These are phyloP conservation scores for Gynandropsis gynandra DNA, from an alignment of 345 rosid genomes.

Conservation along the genomic window DNA sequence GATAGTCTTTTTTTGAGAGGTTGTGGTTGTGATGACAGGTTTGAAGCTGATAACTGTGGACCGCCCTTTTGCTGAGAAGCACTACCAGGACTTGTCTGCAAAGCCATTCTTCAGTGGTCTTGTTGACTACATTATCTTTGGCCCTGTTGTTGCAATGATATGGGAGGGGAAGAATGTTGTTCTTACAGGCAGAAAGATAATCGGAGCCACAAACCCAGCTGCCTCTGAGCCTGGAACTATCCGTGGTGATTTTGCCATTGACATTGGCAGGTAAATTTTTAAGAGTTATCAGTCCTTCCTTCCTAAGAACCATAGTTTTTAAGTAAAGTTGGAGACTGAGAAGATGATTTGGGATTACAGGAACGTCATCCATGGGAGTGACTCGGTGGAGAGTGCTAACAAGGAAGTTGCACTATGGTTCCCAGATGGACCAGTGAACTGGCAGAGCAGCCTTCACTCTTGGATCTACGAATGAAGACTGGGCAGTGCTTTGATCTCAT, in stretches of 20 bases:
- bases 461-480: slow-evolving; percentile 72
- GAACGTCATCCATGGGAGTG: slow-evolving; percentile 93
- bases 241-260: slow-evolving; percentile 87
- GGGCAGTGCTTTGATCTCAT: too few species aligned
- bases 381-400: slow-evolving; percentile 63
- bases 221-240: slow-evolving; percentile 90
- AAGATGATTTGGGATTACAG: slow-evolving; percentile 24
- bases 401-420: slow-evolving; percentile 96
- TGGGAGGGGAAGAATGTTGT: slow-evolving; percentile 97
- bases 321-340: too few species aligned
- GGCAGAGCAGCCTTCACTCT: slow-evolving; percentile 70
- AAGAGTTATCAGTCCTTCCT: too few species aligned
- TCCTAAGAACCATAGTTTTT: too few species aligned
- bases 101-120: slow-evolving; percentile 89
- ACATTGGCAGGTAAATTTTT: slow-evolving; percentile 60
- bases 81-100: slow-evolving; percentile 67
- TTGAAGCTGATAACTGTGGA: slow-evolving; percentile 73
- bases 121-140: slow-evolving; percentile 89
- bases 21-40: slow-evolving; percentile 34
- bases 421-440: slow-evolving; percentile 65
- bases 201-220: slow-evolving; percentile 95
- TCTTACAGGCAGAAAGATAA: slow-evolving; percentile 77
- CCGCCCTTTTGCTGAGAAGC: slow-evolving; percentile 78
- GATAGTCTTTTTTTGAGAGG: too few species aligned
- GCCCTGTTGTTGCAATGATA: slow-evolving; percentile 93